Percentiles rank a stretch among this genome's conserved stretches.
Conservation (phyloP, 495 filamentous ascomycete genomes). For the Talaromyces wortmannii region DNA sequence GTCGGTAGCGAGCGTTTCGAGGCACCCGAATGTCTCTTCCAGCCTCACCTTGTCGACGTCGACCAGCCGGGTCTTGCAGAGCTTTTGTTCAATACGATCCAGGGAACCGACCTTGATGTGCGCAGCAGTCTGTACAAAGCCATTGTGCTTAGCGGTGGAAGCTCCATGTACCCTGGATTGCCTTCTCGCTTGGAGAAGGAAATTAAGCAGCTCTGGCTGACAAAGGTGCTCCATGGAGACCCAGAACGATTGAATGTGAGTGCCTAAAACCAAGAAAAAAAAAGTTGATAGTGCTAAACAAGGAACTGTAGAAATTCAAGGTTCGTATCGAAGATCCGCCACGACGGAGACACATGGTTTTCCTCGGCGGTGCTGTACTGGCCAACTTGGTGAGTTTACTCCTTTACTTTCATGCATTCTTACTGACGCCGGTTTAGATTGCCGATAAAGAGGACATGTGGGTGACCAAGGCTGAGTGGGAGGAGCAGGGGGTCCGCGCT, state of each 20-base stretch:
- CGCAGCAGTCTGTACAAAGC: conserved; percentile 91
- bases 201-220: conserved; percentile 97
- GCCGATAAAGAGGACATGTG: conserved; percentile 98
- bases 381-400: conserved; percentile 70
- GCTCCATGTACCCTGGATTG: conserved; percentile 97
- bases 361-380: conserved; percentile 92
- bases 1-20: conserved; percentile 97
- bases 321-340: conserved; percentile 98
- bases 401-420: background rate
- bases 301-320: conserved; percentile 78
- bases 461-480: conserved; percentile 95
- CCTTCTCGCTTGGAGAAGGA: conserved; percentile 96
- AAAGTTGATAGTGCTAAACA: conserved; percentile 10
- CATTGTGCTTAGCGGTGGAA: conserved; percentile 91
- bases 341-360: conserved; percentile 95
- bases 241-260: conserved; percentile 80
- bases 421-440: conserved; percentile 49
- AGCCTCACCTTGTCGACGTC: conserved; percentile 95
- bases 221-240: conserved; percentile 79
- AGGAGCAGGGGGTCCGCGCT: conserved; percentile 80
- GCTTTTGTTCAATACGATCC: conserved; percentile 97
- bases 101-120: conserved; percentile 90
- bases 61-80: conserved; percentile 97
- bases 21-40: conserved; percentile 96
- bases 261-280: conserved; percentile 7